phyloP scores from a whole-genome alignment of 495 filamentous ascomycete species.

The Aspergillus asperescens region DNA sequence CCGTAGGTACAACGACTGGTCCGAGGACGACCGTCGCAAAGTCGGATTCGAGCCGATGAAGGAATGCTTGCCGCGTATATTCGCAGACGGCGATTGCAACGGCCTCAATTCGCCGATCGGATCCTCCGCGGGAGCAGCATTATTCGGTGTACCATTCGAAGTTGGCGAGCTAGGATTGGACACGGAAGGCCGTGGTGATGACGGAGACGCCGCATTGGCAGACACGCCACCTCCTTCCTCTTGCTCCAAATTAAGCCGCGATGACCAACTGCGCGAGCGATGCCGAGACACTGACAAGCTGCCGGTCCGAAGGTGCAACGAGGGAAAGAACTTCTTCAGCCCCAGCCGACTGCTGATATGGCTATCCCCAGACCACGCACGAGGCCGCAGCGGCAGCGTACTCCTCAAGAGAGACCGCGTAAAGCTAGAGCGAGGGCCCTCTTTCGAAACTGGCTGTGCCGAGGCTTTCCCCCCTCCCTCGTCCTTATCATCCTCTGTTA shows the following conservation, averaged over 20 bases:
- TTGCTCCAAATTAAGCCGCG: conserved; percentile 14
- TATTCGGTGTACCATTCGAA: not conserved
- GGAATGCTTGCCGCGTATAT: conserved; percentile 33
- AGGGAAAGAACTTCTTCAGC: conserved; percentile 42
- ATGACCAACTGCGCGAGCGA: conserved; percentile 27
- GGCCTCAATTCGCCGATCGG: conserved; percentile 28
- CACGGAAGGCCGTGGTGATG: conserved; percentile 7
- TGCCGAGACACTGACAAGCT: conserved; percentile 13
- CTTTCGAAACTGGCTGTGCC: not conserved
- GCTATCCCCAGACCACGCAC: conserved; percentile 38
- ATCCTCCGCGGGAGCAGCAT: conserved; percentile 10
- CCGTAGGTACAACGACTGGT: conserved; percentile 63
- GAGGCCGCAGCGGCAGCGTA: conserved; percentile 34
- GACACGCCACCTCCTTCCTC: not conserved
- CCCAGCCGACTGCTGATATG: conserved; percentile 11
- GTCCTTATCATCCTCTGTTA: not conserved
- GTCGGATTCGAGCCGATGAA: conserved; percentile 27
- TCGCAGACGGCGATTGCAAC: conserved; percentile 21
- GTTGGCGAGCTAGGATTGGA: conserved; percentile 1
- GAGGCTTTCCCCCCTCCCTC: not conserved
- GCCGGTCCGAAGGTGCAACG: conserved; percentile 38
- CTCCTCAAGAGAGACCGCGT: conserved; percentile 39
- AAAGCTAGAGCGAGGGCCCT: conserved; percentile 31
- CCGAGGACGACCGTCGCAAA: conserved; percentile 63
- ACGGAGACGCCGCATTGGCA: not conserved